These are phyloP conservation scores for Tagetes patula DNA, from an alignment of 129 eudicot species.

Conservation along the genomic window DNA sequence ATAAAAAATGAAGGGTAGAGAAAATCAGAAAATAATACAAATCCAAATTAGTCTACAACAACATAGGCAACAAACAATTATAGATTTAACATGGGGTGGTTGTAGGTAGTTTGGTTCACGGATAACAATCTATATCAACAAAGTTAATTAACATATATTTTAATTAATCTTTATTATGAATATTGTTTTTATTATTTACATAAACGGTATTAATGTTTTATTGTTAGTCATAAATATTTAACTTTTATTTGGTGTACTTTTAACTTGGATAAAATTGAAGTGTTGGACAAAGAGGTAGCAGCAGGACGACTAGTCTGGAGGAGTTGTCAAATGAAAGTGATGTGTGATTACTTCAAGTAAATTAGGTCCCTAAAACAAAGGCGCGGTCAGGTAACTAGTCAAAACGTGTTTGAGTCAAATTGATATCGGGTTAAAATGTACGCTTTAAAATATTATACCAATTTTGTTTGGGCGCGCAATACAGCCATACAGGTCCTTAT, in stretches of 20 bases:
- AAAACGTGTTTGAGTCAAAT: background rate
- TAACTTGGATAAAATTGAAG: background rate
- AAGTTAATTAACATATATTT: background rate
- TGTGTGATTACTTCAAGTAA: background rate
- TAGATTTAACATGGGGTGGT: background rate
- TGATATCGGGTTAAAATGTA: too few relatives aligned
- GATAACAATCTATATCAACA: background rate
- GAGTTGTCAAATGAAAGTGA: slow-evolving; percentile 7
- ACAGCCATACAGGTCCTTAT: background rate
- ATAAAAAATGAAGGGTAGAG: background rate
- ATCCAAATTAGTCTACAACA: background rate
- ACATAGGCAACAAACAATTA: background rate
- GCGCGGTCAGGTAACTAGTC: background rate
- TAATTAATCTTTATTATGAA: background rate
- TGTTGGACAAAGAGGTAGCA: background rate
- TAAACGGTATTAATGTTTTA: background rate
- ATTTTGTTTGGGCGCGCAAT: background rate
- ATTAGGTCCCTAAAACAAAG: too few relatives aligned
- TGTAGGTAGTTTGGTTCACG: slow-evolving; percentile 3
- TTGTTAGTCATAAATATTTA: background rate
- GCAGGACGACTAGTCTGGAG: background rate
- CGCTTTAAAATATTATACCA: background rate
- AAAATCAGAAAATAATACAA: background rate
- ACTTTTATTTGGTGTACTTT: too few relatives aligned
- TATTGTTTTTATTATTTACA: background rate